Percentiles rank a stretch among this genome's conserved stretches.
Conservation (phyloP, 2,329 filamentous ascomycete genomes). For the Beauveria caledonica region DNA sequence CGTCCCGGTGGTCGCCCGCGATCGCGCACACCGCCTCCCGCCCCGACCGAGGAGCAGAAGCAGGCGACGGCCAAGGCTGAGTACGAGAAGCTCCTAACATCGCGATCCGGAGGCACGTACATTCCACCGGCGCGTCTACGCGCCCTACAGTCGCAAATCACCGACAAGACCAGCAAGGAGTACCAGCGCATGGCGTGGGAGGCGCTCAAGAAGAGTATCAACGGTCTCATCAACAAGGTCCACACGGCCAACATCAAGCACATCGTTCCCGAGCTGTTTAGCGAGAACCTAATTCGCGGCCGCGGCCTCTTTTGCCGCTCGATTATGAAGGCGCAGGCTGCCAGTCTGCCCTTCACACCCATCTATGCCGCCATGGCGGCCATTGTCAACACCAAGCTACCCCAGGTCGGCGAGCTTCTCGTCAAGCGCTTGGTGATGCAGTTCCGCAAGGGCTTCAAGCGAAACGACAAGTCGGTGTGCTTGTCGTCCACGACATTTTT, state of each 20-base stretch:
- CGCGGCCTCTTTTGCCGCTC: slow-evolving; percentile 88
- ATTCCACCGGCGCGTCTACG: slow-evolving; percentile 87
- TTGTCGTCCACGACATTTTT: slow-evolving; percentile 89
- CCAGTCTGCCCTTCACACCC: slow-evolving; percentile 89
- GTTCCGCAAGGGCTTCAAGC: slow-evolving; percentile 90
- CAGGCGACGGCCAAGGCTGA: slow-evolving; percentile 84
- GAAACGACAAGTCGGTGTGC: slow-evolving; percentile 96
- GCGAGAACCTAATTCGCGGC: slow-evolving; percentile 86
- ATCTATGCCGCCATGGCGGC: slow-evolving; percentile 95
- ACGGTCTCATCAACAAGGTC: slow-evolving; percentile 98
- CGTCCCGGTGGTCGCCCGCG: slow-evolving; percentile 29
- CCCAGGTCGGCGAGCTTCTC: slow-evolving; percentile 86
- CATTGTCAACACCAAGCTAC: slow-evolving; percentile 95
- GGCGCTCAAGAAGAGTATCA: slow-evolving; percentile 96
- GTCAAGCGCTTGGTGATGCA: slow-evolving; percentile 79
- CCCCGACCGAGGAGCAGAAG: slow-evolving; percentile 69
- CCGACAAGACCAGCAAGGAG: slow-evolving; percentile 91
- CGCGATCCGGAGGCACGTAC: slow-evolving; percentile 93
- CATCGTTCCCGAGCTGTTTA: slow-evolving; percentile 92
- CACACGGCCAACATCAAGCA: slow-evolving; percentile 97
- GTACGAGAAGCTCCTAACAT: slow-evolving; percentile 83
- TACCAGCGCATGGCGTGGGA: slow-evolving; percentile 99
- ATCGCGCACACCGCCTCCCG: slow-evolving; percentile 29
- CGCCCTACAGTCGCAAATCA: slow-evolving; percentile 92
- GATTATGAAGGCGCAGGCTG: slow-evolving; percentile 97